A percentile compares a stretch with the other conserved stretches of the same genome.
Evolutionary conservation across 1,139 yeast genomes (phyloP).

Genomic region (Geotrichum siamense): DNA sequence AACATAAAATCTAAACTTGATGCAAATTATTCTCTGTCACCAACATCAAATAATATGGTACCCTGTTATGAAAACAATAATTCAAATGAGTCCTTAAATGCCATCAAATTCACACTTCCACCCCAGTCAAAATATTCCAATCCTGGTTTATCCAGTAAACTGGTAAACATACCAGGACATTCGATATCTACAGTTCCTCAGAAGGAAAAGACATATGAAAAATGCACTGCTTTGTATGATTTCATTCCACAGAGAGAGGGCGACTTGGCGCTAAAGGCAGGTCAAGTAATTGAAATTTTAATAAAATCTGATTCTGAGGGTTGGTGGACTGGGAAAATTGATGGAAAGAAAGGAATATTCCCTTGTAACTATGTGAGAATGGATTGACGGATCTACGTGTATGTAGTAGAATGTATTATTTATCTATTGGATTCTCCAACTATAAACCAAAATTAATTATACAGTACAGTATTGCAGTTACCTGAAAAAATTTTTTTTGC

Average conservation of each 20-base stretch:
- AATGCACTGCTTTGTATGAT: constrained; percentile 74
- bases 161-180: neutral
- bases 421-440: too few relatives aligned
- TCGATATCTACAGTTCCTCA: constrained; percentile 32
- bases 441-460: too few relatives aligned
- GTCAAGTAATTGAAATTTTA: constrained; percentile 74
- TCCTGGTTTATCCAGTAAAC: neutral
- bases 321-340: constrained; percentile 90
- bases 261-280: constrained; percentile 80
- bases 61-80: neutral
- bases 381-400: constrained; percentile 11
- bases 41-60: neutral
- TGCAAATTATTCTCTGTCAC: neutral
- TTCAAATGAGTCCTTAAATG: neutral
- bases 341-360: constrained; percentile 83
- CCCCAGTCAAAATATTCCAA: neutral
- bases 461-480: too few relatives aligned
- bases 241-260: constrained; percentile 81
- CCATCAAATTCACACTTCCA: neutral
- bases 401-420: too few relatives aligned
- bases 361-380: constrained; percentile 95
- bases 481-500: too few relatives aligned
- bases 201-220: constrained; percentile 38
- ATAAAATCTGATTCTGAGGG: constrained; percentile 80
- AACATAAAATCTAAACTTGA: constrained; percentile 69